Evolutionary conservation across 306 rosid species (phyloP), one percentile per base, ranked within the genome.

Genomic region (Hippophae gyantsensis): DNA sequence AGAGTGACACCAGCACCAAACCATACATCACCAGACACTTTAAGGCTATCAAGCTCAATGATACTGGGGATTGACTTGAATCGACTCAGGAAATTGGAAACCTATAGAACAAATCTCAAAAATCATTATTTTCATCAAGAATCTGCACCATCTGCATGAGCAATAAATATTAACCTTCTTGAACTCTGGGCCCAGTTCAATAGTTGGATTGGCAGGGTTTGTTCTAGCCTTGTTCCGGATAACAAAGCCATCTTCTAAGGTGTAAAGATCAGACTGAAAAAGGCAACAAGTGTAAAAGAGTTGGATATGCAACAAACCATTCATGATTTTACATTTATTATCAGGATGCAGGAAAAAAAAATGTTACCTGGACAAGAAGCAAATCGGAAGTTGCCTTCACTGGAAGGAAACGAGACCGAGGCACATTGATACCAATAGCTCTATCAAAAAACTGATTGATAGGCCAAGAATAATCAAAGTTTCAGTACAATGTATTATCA

Each of bases 1-100:
- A 80, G 74, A 48, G 80, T 73, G 52, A 85, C 67, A 59, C 76
- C 77, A 48, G 79, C 60, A 60, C 96, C 94, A 75, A 88, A 85
- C 86, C 94, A 81, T 44, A 82, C 94, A 54, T 88, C 89, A 54
- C 96, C 96, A 14, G 77, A 72, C 58, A 85, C 94, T 13, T 48
- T 73, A 84, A 88, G 79, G 64, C 84, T 80, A 57, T 85, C 90
- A 68, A 88, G 64, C 68, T 66, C 89, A 56, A 60, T 53, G 52
- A 85, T 75, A 65, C 80, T 76, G 45, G 96, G 96, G 71, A 80
- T 65, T 52, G 94, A 76, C 72, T 64, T 78, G 56, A 88, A 82
- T 52, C 89, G 93, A 69, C 78, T 74, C 57, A 60, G 79, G 65
- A 88, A 82, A 65, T 82, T 86, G 50, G 32, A 58, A 13, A 80